phyloP scores from a whole-genome alignment of 2,329 filamentous ascomycete species.

The Grosmannia serpens region DNA sequence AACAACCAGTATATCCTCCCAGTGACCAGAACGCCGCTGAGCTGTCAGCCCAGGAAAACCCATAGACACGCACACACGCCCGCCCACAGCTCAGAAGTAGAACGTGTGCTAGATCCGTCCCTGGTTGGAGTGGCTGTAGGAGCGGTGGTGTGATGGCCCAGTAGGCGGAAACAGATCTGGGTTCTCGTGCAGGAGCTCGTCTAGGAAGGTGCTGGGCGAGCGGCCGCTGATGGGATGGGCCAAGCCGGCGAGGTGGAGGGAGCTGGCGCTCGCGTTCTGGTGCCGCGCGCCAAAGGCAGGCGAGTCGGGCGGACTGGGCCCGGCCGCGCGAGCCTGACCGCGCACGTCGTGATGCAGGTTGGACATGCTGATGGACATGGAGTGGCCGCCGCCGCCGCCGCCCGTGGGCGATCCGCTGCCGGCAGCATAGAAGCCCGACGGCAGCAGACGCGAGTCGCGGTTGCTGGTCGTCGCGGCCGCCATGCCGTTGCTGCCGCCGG shows the following conservation, averaged over 20 bases:
- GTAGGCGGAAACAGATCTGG: constrained; percentile 36
- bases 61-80: background rate
- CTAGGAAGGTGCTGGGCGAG: constrained; percentile 79
- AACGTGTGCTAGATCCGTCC: background rate
- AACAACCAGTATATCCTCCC: background rate
- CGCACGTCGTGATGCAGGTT: constrained; percentile 33
- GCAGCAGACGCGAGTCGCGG: constrained; percentile 71
- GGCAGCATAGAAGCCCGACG: constrained; percentile 82
- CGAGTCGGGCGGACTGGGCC: constrained; percentile 45
- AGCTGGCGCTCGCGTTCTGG: constrained; percentile 48
- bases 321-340: constrained; percentile 46
- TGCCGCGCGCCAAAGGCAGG: constrained; percentile 38
- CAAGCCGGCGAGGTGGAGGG: constrained; percentile 42
- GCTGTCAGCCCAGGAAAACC: background rate
- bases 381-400: constrained; percentile 14
- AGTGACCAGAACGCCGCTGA: background rate
- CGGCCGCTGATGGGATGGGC: constrained; percentile 55
- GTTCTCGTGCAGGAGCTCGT: constrained; percentile 78
- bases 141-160: constrained; percentile 15
- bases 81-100: background rate
- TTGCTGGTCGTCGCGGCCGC: constrained; percentile 26
- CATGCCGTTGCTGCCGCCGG: constrained; percentile 27
- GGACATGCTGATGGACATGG: constrained; percentile 46
- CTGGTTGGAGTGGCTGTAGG: constrained; percentile 15
- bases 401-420: constrained; percentile 36